Evolutionary conservation across 768 basidiomycete genomes (phyloP).

Genomic region (Suillus subluteus): DNA sequence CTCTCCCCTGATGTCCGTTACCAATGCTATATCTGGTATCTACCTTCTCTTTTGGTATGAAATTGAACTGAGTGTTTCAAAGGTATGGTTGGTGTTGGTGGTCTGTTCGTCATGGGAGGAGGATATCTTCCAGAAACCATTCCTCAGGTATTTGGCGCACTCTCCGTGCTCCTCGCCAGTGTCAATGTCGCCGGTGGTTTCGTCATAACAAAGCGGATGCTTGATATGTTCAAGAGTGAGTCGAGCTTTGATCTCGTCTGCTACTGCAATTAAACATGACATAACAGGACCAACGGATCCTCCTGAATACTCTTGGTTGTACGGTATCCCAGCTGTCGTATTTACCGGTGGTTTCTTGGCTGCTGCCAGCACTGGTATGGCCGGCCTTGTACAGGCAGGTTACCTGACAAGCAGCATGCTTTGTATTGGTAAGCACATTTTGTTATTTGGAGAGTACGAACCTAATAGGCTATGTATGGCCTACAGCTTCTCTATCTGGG

Average conservation of each 20-base stretch:
- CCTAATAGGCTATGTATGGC: neutral
- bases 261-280: constrained; percentile 9
- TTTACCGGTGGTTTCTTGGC: constrained; percentile 85
- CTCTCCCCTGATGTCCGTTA: constrained; percentile 90
- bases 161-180: constrained; percentile 85
- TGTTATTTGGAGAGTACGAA: neutral
- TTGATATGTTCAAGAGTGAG: constrained; percentile 90
- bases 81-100: constrained; percentile 83
- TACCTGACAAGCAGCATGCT: constrained; percentile 86
- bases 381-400: constrained; percentile 85
- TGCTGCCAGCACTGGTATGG: constrained; percentile 84
- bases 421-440: constrained; percentile 63
- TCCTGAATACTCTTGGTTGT: constrained; percentile 86
- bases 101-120: constrained; percentile 90
- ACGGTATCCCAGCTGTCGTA: constrained; percentile 75
- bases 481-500: constrained; percentile 74
- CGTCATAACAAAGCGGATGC: constrained; percentile 88
- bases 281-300: constrained; percentile 75
- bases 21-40: constrained; percentile 84
- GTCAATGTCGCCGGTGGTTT: constrained; percentile 91
- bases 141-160: constrained; percentile 77
- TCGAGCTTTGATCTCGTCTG: neutral
- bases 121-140: constrained; percentile 81
- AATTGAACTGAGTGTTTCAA: neutral
- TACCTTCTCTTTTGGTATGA: constrained; percentile 14